Percentiles rank a stretch among this genome's conserved stretches.
Conservation (phyloP, 768 basidiomycete species). For the Panaeolus cyanescens region DNA sequence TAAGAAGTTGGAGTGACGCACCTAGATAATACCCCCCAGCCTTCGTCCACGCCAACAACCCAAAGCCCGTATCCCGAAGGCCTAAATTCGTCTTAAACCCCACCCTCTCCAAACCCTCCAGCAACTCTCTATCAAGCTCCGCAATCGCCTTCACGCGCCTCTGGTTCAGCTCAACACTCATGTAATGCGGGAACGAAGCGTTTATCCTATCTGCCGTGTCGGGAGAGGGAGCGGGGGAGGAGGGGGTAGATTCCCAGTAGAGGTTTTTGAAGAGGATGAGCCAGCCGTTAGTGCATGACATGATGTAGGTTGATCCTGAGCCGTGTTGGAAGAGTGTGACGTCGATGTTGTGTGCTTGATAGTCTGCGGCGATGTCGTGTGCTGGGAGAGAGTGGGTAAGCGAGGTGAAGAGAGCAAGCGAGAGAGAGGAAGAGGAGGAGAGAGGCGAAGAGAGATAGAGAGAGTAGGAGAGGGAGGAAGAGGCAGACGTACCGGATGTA, state of each 20-base stretch:
- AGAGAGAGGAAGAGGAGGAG: constrained; percentile 8
- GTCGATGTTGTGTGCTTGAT: constrained; percentile 36
- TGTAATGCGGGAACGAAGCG: constrained; percentile 45
- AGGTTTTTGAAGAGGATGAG: constrained; percentile 28
- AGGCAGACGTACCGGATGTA: constrained; percentile 45
- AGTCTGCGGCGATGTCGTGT: constrained; percentile 43
- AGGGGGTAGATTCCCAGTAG: constrained; percentile 52
- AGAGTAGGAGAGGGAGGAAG: neutral
- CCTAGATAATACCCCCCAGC: constrained; percentile 42
- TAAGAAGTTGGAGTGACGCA: constrained; percentile 9
- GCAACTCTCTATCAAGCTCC: constrained; percentile 36
- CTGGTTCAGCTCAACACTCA: constrained; percentile 20
- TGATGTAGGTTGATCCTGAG: constrained; percentile 52
- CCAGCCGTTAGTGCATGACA: constrained; percentile 43
- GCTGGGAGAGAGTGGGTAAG: constrained; percentile 19
- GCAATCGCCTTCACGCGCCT: constrained; percentile 23
- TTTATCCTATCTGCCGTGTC: constrained; percentile 53
- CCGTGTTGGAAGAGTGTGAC: constrained; percentile 51
- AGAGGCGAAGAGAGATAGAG: no score
- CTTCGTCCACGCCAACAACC: constrained; percentile 29
- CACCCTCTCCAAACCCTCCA: constrained; percentile 40
- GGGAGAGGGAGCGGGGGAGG: no score
- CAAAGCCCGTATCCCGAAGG: constrained; percentile 37
- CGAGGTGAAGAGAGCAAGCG: constrained; percentile 2
- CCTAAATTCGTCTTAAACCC: constrained; percentile 49